Conservation (phyloP, 1,284 basidiomycete species). For the Cryptococcus amylolentus region DNA sequence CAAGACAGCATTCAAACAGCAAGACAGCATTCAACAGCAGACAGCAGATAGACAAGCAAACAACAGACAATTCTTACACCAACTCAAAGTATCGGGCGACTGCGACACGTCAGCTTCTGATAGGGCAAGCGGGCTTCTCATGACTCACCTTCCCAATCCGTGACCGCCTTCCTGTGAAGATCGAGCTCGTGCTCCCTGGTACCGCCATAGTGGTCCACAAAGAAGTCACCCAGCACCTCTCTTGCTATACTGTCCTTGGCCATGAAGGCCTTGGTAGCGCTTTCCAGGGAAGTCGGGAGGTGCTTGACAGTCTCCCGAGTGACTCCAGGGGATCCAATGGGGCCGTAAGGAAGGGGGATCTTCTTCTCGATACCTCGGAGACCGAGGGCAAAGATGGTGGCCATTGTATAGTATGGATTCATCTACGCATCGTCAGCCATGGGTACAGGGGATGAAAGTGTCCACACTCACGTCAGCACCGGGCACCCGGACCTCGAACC, state of each 20-base stretch:
- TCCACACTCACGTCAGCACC: constrained; percentile 74
- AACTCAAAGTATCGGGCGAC: constrained; percentile 83
- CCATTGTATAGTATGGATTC: constrained; percentile 83
- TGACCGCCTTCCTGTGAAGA: constrained; percentile 82
- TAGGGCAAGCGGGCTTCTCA: not conserved
- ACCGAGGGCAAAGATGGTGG: constrained; percentile 81
- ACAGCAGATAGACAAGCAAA: too few species aligned
- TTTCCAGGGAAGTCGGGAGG: constrained; percentile 72
- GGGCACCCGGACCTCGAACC: constrained; percentile 88
- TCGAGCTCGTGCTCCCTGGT: constrained; percentile 85
- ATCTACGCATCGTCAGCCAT: constrained; percentile 34
- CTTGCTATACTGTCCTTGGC: constrained; percentile 71
- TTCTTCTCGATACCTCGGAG: constrained; percentile 80
- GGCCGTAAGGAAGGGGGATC: constrained; percentile 65
- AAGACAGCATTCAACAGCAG: too few species aligned
- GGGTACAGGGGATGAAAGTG: not conserved
- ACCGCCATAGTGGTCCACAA: constrained; percentile 90
- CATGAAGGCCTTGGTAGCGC: constrained; percentile 78
- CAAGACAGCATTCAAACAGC: too few species aligned
- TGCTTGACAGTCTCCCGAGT: constrained; percentile 56
- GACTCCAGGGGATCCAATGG: constrained; percentile 55
- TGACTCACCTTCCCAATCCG: constrained; percentile 87
- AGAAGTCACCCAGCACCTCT: constrained; percentile 79
- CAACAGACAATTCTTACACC: constrained; percentile 38
- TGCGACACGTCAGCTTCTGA: constrained; percentile 38